Percentiles rank a stretch among this genome's conserved stretches.
Conservation (phyloP, 1,284 basidiomycete genomes). For the Fistulina hepatica region DNA sequence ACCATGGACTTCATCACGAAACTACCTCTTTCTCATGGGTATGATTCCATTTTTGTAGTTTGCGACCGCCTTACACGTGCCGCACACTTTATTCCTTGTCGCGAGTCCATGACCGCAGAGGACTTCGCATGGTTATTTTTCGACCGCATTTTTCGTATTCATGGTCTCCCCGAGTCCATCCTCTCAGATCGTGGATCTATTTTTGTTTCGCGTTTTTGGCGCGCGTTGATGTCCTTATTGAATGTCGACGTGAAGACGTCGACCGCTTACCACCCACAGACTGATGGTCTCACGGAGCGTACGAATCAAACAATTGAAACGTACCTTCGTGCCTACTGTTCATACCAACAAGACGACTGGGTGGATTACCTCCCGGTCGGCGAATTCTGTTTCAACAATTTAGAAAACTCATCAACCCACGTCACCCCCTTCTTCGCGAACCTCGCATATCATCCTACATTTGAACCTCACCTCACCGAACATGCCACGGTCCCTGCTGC, state of each 20-base stretch:
- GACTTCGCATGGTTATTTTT: conserved; percentile 23
- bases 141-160: conserved; percentile 22
- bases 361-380: conserved; percentile 29
- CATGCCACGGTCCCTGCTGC: too few species aligned
- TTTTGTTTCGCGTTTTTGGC: conserved; percentile 26
- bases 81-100: conserved; percentile 22
- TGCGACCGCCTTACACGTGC: conserved; percentile 27
- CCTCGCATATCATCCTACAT: conserved; percentile 14
- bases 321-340: conserved; percentile 26
- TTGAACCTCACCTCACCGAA: too few species aligned
- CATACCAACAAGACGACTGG: conserved; percentile 37
- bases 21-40: conserved; percentile 24
- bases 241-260: conserved; percentile 19
- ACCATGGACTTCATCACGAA: conserved; percentile 30
- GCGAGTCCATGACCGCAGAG: conserved; percentile 20
- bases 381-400: conserved; percentile 35
- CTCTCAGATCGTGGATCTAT: conserved; percentile 23
- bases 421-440: conserved; percentile 15
- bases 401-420: conserved; percentile 17
- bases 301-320: conserved; percentile 34
- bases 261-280: conserved; percentile 23
- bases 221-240: conserved; percentile 16
- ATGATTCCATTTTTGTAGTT: conserved; percentile 26
- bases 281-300: conserved; percentile 30
- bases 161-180: conserved; percentile 24